Evolutionary conservation across 2,329 filamentous ascomycete species (phyloP).

Genomic region (Beauveria medogensis): DNA sequence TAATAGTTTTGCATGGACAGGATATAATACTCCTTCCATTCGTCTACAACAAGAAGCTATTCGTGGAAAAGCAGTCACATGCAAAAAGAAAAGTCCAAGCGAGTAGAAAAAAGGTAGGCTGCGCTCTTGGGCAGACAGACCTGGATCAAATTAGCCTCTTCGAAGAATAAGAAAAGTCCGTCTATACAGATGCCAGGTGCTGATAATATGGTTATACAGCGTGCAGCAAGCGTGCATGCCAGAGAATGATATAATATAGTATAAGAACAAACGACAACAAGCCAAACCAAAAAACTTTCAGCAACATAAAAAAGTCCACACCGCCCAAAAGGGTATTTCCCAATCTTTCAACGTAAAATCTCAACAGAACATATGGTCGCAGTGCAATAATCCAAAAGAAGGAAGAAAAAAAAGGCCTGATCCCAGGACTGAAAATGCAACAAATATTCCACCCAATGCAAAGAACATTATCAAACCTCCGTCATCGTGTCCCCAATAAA

Average conservation of each 20-base stretch:
- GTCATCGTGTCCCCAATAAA: neutral
- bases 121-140: too few relatives aligned
- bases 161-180: too few relatives aligned
- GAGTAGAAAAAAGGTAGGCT: too few relatives aligned
- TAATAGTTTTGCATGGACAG: too few relatives aligned
- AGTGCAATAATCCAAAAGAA: constrained; percentile 12
- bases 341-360: neutral
- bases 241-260: constrained; percentile 11
- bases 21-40: too few relatives aligned
- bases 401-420: neutral
- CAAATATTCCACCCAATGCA: constrained; percentile 7
- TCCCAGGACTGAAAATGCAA: constrained; percentile 3
- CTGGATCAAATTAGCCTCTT: too few relatives aligned
- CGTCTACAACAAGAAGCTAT: too few relatives aligned
- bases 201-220: constrained; percentile 1
- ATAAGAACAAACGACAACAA: constrained; percentile 1
- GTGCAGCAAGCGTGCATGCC: constrained; percentile 9
- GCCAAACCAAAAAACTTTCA: neutral
- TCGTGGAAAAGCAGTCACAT: too few relatives aligned
- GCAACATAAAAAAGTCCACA: neutral
- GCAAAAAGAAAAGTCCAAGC: too few relatives aligned
- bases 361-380: constrained; percentile 5
- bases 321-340: constrained; percentile 12
- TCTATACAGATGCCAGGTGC: neutral
- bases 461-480: neutral